Evolutionary conservation across 108 stramenopile species (phyloP).

Genomic region (Skeletonema grethae): DNA sequence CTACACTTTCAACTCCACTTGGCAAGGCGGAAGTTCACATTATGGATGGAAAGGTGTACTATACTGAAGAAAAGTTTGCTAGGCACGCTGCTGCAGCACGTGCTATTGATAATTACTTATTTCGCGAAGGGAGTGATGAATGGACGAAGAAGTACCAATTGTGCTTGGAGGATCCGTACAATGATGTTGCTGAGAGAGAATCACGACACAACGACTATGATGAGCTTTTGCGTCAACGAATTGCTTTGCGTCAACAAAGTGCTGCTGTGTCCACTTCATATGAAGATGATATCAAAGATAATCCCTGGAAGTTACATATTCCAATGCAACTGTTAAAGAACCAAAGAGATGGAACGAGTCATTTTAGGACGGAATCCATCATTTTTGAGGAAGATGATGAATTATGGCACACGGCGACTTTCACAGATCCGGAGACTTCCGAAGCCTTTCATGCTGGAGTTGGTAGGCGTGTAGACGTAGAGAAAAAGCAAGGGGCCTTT

Average conservation of each 20-base stretch:
- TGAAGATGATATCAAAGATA: no score
- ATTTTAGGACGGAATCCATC: not conserved
- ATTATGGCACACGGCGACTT: constrained; percentile 24
- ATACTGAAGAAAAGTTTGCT: constrained; percentile 3
- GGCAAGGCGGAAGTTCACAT: not conserved
- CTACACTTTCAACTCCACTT: constrained; percentile 5
- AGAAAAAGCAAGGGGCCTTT: constrained; percentile 5
- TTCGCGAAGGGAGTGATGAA: constrained; percentile 8
- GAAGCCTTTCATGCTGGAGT: constrained; percentile 38
- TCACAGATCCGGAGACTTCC: constrained; percentile 26
- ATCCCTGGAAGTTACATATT: not conserved
- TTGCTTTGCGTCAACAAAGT: no score
- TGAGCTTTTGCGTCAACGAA: constrained; percentile 3
- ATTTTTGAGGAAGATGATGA: not conserved
- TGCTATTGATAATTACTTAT: constrained; percentile 34
- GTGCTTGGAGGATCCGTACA: constrained; percentile 29
- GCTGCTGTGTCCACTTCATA: not conserved
- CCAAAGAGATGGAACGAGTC: not conserved
- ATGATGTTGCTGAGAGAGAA: not conserved
- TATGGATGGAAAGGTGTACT: constrained; percentile 34
- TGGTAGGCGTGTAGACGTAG: constrained; percentile 7
- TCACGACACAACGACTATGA: not conserved
- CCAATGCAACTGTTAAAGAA: constrained; percentile 4
- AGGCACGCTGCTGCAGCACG: constrained; percentile 40
- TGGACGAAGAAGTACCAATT: not conserved